phyloP scores from a whole-genome alignment of 768 basidiomycete genomes.

The Kwoniella botswanensis region DNA sequence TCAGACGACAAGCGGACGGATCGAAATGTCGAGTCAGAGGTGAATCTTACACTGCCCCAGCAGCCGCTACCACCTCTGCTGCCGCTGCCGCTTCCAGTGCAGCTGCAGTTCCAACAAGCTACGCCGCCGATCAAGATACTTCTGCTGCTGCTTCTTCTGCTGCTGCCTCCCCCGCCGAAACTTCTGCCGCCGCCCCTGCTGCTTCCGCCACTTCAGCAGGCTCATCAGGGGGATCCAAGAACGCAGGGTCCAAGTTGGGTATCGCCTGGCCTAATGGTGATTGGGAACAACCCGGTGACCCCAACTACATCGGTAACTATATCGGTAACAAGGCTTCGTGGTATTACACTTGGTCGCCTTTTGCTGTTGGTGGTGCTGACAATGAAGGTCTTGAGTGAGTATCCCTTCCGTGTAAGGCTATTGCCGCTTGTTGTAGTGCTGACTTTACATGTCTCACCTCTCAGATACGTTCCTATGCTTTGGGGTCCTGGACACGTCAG shows the following conservation, averaged over 20 bases:
- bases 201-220: conserved; percentile 15
- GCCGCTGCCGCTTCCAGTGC: conserved; percentile 58
- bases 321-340: conserved; percentile 60
- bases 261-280: conserved; percentile 72
- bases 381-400: conserved; percentile 64
- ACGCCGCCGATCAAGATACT: conserved; percentile 14
- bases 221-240: conserved; percentile 36
- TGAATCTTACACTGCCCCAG: conserved; percentile 14
- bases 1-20: conserved; percentile 41
- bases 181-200: conserved; percentile 22
- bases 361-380: conserved; percentile 60
- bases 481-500: conserved; percentile 63
- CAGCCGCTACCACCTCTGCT: conserved; percentile 35
- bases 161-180: conserved; percentile 10
- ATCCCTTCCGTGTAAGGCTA: conserved; percentile 29
- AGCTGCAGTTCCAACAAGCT: conserved; percentile 13
- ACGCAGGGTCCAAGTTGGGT: conserved; percentile 64
- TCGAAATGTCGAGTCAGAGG: conserved; percentile 44
- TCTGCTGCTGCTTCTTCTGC: conserved; percentile 24
- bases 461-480: conserved; percentile 10
- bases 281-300: conserved; percentile 45
- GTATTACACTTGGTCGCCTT: conserved; percentile 73
- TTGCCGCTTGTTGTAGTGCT: neutral
- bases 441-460: neutral
- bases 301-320: conserved; percentile 64